Percentiles rank a stretch among this genome's conserved stretches.
phyloP scores from a whole-genome alignment of 441 rosid species.

The Lepidium campestre region DNA sequence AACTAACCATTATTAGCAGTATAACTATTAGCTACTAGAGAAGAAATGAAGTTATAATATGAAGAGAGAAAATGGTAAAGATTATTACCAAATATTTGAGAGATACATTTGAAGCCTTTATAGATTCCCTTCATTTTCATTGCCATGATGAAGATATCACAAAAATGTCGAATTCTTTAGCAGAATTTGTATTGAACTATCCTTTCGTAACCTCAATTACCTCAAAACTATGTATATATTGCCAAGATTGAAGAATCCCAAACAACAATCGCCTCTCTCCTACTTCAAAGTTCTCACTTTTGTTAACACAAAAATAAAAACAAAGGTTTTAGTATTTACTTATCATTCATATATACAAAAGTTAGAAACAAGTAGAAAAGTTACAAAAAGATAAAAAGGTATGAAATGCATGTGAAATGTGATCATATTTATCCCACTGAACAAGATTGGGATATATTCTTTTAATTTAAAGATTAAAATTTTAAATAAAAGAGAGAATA shows the following conservation, averaged over 20 bases:
- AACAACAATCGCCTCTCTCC: constrained; percentile 4
- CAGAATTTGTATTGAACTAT: not conserved
- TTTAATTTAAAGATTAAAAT: not conserved
- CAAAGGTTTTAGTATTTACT: not conserved
- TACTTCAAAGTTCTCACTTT: not conserved
- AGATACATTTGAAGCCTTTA: constrained; percentile 79
- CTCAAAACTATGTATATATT: not conserved
- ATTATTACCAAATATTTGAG: constrained; percentile 77
- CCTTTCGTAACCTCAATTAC: not conserved
- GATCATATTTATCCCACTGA: constrained; percentile 2
- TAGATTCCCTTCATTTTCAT: constrained; percentile 78
- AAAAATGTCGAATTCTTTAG: not conserved
- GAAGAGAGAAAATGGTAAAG: not conserved
- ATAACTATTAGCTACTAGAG: not conserved
- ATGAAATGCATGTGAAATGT: constrained; percentile 7
- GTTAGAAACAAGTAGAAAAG: not conserved
- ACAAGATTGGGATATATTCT: constrained; percentile 3
- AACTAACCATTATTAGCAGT: too few species aligned
- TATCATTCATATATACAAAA: not conserved
- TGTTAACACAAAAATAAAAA: not conserved
- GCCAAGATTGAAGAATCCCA: not conserved
- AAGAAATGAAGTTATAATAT: not conserved
- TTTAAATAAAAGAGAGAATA: not conserved
- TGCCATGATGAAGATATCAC: constrained; percentile 41
- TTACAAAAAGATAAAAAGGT: not conserved